A percentile compares a stretch with the other conserved stretches of the same genome.
phyloP scores from a whole-genome alignment of 305 asterid species.

The Fraxinus platypoda region DNA sequence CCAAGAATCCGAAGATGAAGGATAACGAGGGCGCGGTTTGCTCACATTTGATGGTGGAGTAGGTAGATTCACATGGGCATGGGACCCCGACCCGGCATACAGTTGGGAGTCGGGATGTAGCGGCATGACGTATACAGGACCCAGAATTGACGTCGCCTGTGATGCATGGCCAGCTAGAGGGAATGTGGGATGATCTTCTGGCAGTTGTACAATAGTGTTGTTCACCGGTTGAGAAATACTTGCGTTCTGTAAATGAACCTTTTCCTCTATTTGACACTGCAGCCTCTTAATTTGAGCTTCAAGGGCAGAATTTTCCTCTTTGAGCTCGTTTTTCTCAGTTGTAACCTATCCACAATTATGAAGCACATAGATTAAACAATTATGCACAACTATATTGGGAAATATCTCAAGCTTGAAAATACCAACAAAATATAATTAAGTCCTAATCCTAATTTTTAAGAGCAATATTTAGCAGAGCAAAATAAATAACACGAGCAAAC shows the following conservation, averaged over 20 bases:
- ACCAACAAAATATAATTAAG: no score
- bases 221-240: constrained; percentile 19
- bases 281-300: constrained; percentile 54
- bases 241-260: constrained; percentile 20
- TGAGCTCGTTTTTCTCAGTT: constrained; percentile 55
- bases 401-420: neutral
- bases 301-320: constrained; percentile 55
- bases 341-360: constrained; percentile 42
- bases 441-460: neutral
- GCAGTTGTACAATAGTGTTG: constrained; percentile 18
- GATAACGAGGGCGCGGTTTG: constrained; percentile 63
- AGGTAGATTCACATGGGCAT: constrained; percentile 22
- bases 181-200: constrained; percentile 29
- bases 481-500: neutral
- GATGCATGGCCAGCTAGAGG: constrained; percentile 32
- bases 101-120: constrained; percentile 35
- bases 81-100: constrained; percentile 20
- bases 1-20: constrained; percentile 65
- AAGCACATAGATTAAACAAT: neutral
- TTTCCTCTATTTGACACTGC: constrained; percentile 47
- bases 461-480: neutral
- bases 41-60: constrained; percentile 44
- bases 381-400: neutral
- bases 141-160: constrained; percentile 28
- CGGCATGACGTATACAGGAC: constrained; percentile 50